Evolutionary conservation across 1,139 yeast species (phyloP), one percentile per base, ranked within the genome.

Genomic region (Saccharomyces hybrid): DNA sequence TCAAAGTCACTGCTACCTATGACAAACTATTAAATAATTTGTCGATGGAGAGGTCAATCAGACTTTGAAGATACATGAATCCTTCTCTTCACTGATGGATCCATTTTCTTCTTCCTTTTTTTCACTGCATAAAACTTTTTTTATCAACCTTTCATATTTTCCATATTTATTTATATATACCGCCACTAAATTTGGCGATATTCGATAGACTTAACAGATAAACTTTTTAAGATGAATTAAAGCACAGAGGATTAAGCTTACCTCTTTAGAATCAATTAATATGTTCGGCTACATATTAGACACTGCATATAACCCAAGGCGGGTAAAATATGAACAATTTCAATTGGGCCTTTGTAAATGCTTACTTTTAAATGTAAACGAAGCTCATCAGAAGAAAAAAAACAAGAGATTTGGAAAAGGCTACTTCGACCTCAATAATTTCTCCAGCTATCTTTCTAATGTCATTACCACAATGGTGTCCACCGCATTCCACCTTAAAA

Each of bases 21-120:
- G 90, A 85, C 58, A 82, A 82, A 63, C 70, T 85, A 51, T 72
- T 85, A 62, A 83, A 84, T 61, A 84, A 83, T 61, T 44, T 57
- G 51, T 58, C 55, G 71, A 83, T 56, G 87, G 82, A 16, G 73
- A 88, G 61, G 78, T 84, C 20, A 67, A 69, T 55, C 27, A 49
- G 42, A 28, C 42, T 23, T 6, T 32, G 29, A 28, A 46, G 20
- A 23, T 14, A 26, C 13, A 28, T 11, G 32, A 31, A 27, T 46
- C 14, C 44, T 38, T 38, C 25, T 38, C 44, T 38, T 38, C 26
- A 11, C 44, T 11, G 44, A 16, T 16, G 13, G 20, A 16, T 16
- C 20, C 6, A 16, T 38, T 38, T 9, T 38, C 44, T 38, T 6
- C 38, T n/a, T 31, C 32, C n/a, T n/a, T 32, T 38, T 38, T 38